Evolutionary conservation across 345 rosid genomes (phyloP).

Genomic region (Acer negundo): DNA sequence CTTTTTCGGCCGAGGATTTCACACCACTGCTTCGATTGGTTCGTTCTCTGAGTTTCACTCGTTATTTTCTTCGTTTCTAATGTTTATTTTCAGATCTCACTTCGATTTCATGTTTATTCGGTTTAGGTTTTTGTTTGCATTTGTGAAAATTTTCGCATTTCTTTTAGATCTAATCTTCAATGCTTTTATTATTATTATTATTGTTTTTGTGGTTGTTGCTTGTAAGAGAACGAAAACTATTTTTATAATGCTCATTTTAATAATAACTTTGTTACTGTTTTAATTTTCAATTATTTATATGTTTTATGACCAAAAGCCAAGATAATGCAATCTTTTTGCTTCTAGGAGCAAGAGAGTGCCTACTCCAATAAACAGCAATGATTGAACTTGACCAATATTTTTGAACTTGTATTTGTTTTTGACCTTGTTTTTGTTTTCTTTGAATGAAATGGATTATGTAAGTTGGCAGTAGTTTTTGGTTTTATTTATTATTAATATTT

Average conservation of each 20-base stretch:
- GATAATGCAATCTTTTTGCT: not conserved
- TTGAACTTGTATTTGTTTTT: not conserved
- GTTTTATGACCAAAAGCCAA: not conserved
- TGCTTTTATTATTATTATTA: no score
- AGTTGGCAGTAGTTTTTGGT: not conserved
- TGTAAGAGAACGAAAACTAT: not conserved
- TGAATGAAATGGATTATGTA: not conserved
- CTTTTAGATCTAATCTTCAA: not conserved
- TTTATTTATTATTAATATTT: no score
- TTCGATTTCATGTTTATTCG: not conserved
- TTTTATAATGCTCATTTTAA: not conserved
- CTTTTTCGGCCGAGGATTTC: constrained; percentile 73
- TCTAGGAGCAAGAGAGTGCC: no score
- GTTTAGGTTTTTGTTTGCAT: constrained; percentile 10
- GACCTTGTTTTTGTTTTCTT: not conserved
- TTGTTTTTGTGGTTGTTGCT: not conserved
- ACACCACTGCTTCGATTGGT: constrained; percentile 48
- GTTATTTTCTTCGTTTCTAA: not conserved
- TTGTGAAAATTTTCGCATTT: not conserved
- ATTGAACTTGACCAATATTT: not conserved
- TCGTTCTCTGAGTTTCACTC: constrained; percentile 15
- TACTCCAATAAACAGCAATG: not conserved
- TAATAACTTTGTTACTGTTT: not conserved
- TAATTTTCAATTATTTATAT: not conserved
- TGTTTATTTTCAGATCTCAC: constrained; percentile 22